A percentile compares a stretch with the other conserved stretches of the same genome.
These are phyloP conservation scores for Triadica sebifera DNA, from an alignment of 345 rosid species.

Conservation along the genomic window DNA sequence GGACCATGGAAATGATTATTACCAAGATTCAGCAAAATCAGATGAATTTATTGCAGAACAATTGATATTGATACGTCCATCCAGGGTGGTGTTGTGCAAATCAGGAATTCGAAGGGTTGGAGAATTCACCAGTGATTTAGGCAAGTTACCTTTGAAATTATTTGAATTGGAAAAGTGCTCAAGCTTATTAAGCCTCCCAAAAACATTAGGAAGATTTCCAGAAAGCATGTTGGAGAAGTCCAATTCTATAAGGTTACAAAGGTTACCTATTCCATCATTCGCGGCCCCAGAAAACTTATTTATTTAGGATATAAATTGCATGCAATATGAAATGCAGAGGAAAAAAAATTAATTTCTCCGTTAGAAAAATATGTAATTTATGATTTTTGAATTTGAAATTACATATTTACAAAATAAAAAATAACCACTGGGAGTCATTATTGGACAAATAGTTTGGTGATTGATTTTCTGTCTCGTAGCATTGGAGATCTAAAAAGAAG, in stretches of 20 bases:
- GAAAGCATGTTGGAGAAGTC: slow-evolving; percentile 30
- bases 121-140: slow-evolving; percentile 34
- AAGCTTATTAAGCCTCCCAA: slow-evolving; percentile 23
- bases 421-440: no score
- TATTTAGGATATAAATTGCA: no score
- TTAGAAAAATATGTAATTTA: no score
- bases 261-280: slow-evolving; percentile 15
- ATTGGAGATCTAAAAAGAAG: no score
- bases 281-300: slow-evolving; percentile 29
- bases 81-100: slow-evolving; percentile 23
- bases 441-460: no score
- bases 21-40: slow-evolving; percentile 17
- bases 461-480: no score
- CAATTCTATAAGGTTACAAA: slow-evolving; percentile 26
- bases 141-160: slow-evolving; percentile 28
- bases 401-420: no score
- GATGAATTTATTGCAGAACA: slow-evolving; percentile 34
- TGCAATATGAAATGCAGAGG: no score
- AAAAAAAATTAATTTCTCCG: no score
- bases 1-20: slow-evolving; percentile 28
- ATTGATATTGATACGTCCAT: slow-evolving; percentile 25
- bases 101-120: slow-evolving; percentile 24
- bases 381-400: no score
- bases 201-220: slow-evolving; percentile 38
- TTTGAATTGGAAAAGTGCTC: slow-evolving; percentile 24